Conservation (phyloP, 2,329 filamentous ascomycete species). For the Colletotrichum sansevieriae region DNA sequence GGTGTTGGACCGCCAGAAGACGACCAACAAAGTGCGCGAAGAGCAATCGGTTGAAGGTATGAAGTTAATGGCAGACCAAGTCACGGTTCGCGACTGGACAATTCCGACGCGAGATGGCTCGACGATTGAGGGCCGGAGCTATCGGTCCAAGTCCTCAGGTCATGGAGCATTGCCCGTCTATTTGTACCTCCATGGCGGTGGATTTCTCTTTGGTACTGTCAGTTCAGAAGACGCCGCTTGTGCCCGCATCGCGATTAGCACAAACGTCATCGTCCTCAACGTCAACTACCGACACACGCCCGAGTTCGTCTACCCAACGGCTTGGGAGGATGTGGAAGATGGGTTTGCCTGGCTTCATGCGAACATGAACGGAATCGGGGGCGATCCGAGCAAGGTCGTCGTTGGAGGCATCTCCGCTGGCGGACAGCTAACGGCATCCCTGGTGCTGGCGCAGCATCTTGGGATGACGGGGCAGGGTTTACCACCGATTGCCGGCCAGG, state of each 20-base stretch:
- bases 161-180: slow-evolving; percentile 61
- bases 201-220: slow-evolving; percentile 68
- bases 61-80: slow-evolving; percentile 43
- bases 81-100: slow-evolving; percentile 52
- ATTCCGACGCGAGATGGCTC: slow-evolving; percentile 60
- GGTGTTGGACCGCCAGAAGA: slow-evolving; percentile 48
- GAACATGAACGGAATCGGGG: slow-evolving; percentile 54
- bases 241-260: slow-evolving; percentile 47
- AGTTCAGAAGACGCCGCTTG: slow-evolving; percentile 66
- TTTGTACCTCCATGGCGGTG: slow-evolving; percentile 67
- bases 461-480: slow-evolving; percentile 40
- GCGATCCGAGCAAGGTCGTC: slow-evolving; percentile 55
- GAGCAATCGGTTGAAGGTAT: slow-evolving; percentile 49
- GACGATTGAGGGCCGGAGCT: slow-evolving; percentile 59
- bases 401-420: slow-evolving; percentile 65
- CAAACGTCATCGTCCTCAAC: slow-evolving; percentile 62
- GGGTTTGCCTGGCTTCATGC: slow-evolving; percentile 66
- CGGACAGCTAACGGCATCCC: slow-evolving; percentile 55
- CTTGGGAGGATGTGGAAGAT: slow-evolving; percentile 67
- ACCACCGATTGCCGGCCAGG: slow-evolving; percentile 60
- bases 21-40: slow-evolving; percentile 48
- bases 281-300: slow-evolving; percentile 72
- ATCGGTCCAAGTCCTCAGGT: slow-evolving; percentile 54
- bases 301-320: slow-evolving; percentile 63
- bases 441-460: slow-evolving; percentile 56